phyloP scores from a whole-genome alignment of 192 early-diverging fungal genomes.

The Phlyctochytrium planicorne region DNA sequence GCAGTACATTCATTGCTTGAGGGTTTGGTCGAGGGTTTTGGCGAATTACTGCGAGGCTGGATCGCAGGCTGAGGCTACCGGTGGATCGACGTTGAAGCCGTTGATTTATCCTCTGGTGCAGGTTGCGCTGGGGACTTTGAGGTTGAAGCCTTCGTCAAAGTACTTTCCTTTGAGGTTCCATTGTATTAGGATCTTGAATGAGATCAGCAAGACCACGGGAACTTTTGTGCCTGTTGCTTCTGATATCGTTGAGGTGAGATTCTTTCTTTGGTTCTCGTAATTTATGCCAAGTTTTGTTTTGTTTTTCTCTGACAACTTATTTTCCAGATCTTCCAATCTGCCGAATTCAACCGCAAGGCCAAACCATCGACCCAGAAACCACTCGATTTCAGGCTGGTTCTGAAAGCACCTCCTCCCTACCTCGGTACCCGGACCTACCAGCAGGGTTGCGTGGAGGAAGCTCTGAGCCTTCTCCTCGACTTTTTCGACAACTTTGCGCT shows the following conservation, averaged over 20 bases:
- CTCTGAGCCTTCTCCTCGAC: constrained; percentile 70
- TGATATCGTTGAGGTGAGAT: constrained; percentile 77
- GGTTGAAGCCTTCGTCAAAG: constrained; percentile 85
- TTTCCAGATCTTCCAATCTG: constrained; percentile 42
- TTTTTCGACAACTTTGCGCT: constrained; percentile 70
- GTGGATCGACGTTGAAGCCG: constrained; percentile 32
- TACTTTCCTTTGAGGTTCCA: constrained; percentile 94
- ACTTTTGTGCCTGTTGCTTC: constrained; percentile 84
- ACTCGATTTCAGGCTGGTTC: constrained; percentile 70
- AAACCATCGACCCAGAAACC: constrained; percentile 83
- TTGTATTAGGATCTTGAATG: constrained; percentile 69
- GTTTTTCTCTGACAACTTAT: background rate
- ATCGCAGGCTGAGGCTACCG: constrained; percentile 46
- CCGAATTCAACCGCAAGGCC: constrained; percentile 70
- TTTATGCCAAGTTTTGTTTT: constrained; percentile 2
- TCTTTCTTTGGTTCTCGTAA: constrained; percentile 2
- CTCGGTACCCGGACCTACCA: constrained; percentile 83
- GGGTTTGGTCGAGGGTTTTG: constrained; percentile 86
- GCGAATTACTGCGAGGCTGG: constrained; percentile 65
- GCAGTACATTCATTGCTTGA: constrained; percentile 92
- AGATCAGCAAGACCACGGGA: constrained; percentile 67
- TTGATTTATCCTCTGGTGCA: constrained; percentile 85
- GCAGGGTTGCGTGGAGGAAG: constrained; percentile 76
- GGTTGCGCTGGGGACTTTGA: constrained; percentile 29
- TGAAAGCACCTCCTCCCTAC: constrained; percentile 83